Conservation (phyloP, 2,329 filamentous ascomycete species). For the Phoma sp. region DNA sequence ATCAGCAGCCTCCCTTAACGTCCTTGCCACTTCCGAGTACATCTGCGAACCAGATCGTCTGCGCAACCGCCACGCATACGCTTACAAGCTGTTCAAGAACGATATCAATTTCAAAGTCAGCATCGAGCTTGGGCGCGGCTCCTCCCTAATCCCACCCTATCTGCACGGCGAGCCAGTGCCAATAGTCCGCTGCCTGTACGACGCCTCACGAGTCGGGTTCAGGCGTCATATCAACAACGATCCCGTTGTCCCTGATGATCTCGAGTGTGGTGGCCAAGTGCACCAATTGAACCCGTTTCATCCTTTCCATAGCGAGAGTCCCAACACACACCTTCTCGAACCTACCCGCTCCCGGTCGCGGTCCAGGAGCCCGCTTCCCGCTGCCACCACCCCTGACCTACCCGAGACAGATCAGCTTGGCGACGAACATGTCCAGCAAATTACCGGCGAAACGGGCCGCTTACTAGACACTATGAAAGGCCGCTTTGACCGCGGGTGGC, state of each 20-base stretch:
- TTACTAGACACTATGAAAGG: constrained; percentile 18
- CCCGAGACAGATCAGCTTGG: constrained; percentile 37
- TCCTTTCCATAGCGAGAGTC: not conserved
- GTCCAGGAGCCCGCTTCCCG: not conserved
- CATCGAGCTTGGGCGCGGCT: constrained; percentile 33
- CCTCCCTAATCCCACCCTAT: constrained; percentile 41
- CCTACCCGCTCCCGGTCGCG: too few relatives aligned
- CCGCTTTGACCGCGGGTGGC: constrained; percentile 13
- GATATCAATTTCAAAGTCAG: constrained; percentile 39
- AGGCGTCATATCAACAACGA: constrained; percentile 23
- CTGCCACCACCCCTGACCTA: not conserved
- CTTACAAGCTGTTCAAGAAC: constrained; percentile 33
- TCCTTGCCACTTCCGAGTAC: constrained; percentile 21
- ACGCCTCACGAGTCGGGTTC: constrained; percentile 57
- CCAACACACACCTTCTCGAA: too few relatives aligned
- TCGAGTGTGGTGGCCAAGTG: not conserved
- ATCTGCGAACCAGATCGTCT: constrained; percentile 36
- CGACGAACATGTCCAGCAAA: constrained; percentile 20
- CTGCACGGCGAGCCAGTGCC: constrained; percentile 39
- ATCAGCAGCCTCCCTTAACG: constrained; percentile 21
- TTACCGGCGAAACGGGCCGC: constrained; percentile 21
- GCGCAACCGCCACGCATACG: constrained; percentile 37
- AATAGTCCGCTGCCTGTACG: constrained; percentile 35
- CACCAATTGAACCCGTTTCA: not conserved
- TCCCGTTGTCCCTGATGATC: not conserved